These are phyloP conservation scores for Skeletonema costatum DNA, from an alignment of 108 stramenopile species.

Conservation along the genomic window DNA sequence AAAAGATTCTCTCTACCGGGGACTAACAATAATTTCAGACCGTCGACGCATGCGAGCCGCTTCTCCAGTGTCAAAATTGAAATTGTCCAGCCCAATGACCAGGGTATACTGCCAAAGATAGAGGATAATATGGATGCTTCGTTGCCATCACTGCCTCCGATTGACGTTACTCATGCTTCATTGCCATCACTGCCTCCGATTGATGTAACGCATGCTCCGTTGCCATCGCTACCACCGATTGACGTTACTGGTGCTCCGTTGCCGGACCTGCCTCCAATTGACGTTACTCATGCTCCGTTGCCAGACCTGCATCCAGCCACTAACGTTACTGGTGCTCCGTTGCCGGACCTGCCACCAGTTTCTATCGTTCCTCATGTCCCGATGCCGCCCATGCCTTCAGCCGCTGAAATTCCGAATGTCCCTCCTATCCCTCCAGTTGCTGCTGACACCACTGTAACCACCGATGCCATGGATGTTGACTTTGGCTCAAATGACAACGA, in stretches of 20 bases:
- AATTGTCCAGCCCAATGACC: not conserved
- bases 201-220: not conserved
- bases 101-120: not conserved
- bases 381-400: no score
- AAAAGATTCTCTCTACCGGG: not conserved
- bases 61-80: slow-evolving; percentile 6
- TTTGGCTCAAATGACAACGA: slow-evolving; percentile 10
- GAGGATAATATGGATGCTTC: not conserved
- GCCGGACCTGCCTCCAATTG: not conserved
- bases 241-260: not conserved
- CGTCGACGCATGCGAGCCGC: slow-evolving; percentile 1
- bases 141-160: not conserved
- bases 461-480: slow-evolving; percentile 2
- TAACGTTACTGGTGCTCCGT: not conserved
- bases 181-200: not conserved
- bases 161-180: not conserved
- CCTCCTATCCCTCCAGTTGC: not conserved
- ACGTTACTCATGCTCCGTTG: not conserved
- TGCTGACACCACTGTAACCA: not conserved
- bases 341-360: not conserved
- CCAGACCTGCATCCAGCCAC: not conserved
- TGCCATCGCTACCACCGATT: slow-evolving; percentile 1
- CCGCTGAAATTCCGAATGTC: not conserved
- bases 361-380: no score
- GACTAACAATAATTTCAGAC: not conserved